Conservation (phyloP, 371 early-diverging fungal genomes). For the Smittium culicis region DNA sequence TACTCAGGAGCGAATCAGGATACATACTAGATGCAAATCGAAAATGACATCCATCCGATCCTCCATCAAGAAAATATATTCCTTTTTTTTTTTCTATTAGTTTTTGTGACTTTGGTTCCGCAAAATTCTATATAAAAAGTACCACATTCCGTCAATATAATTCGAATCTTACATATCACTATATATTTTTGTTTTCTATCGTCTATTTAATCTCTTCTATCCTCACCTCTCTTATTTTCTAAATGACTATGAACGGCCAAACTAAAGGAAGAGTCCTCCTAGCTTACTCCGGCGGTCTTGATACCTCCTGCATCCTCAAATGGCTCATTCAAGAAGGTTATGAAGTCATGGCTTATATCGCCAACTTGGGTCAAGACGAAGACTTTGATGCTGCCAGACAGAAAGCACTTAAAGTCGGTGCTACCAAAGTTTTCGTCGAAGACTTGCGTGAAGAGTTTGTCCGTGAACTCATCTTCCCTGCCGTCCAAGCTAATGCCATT, state of each 20-base stretch:
- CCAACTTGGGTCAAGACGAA: constrained; percentile 95
- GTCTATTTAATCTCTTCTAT: no score
- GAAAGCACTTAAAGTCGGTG: constrained; percentile 87
- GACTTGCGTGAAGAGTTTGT: constrained; percentile 87
- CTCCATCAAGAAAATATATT: no score
- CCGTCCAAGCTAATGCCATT: constrained; percentile 86
- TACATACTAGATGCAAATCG: no score
- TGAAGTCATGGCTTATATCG: constrained; percentile 93
- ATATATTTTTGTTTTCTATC: no score
- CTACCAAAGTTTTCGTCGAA: constrained; percentile 89
- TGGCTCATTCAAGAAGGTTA: constrained; percentile 96
- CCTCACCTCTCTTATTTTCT: no score
- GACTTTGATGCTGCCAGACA: constrained; percentile 85
- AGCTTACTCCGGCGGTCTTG: constrained; percentile 95
- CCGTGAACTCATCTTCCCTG: constrained; percentile 79
- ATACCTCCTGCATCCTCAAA: constrained; percentile 93
- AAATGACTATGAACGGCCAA: constrained; percentile 10
- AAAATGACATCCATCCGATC: no score
- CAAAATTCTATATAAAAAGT: no score
- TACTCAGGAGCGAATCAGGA: no score
- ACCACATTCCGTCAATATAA: no score
- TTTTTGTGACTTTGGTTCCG: no score
- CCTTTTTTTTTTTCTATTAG: no score
- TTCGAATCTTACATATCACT: no score
- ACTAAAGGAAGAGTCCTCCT: constrained; percentile 79